Evolutionary conservation across 73 alveolate genomes (phyloP).

Genomic region (Paramecium bursaria): DNA sequence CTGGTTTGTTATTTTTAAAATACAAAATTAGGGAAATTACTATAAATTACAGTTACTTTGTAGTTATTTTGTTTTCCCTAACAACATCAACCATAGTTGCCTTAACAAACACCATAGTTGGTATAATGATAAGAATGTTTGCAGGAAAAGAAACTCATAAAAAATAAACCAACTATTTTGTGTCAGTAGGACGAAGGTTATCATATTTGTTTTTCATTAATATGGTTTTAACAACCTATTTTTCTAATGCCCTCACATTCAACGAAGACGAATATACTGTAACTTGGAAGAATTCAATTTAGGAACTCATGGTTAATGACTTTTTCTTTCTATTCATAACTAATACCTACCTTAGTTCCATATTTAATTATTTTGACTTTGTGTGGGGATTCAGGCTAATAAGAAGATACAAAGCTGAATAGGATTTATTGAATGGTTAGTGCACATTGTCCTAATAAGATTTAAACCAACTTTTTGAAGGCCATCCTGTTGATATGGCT

Average conservation of each 20-base stretch:
- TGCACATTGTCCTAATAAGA: constrained; percentile 29
- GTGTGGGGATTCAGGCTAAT: constrained; percentile 54
- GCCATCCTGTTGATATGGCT: constrained; percentile 66
- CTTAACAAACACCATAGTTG: constrained; percentile 22
- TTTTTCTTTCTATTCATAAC: constrained; percentile 52
- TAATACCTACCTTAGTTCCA: constrained; percentile 27
- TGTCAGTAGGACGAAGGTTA: constrained; percentile 28
- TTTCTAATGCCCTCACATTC: constrained; percentile 31
- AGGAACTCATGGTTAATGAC: constrained; percentile 52
- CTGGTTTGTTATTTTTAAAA: not conserved
- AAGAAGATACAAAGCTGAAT: constrained; percentile 10
- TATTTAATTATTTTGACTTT: constrained; percentile 48
- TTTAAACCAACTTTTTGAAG: constrained; percentile 34
- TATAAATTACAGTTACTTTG: not conserved
- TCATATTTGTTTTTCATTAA: constrained; percentile 16
- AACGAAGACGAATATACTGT: no score
- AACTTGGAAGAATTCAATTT: no score
- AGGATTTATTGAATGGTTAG: not conserved
- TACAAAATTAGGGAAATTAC: not conserved
- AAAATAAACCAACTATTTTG: constrained; percentile 43
- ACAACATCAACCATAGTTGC: constrained; percentile 45
- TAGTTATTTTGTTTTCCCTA: not conserved
- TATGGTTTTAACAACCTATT: constrained; percentile 42
- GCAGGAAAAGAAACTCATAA: constrained; percentile 44
- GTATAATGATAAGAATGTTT: constrained; percentile 32